Conservation (phyloP, 2,329 filamentous ascomycete genomes). For the Atkinsonella texensis region DNA sequence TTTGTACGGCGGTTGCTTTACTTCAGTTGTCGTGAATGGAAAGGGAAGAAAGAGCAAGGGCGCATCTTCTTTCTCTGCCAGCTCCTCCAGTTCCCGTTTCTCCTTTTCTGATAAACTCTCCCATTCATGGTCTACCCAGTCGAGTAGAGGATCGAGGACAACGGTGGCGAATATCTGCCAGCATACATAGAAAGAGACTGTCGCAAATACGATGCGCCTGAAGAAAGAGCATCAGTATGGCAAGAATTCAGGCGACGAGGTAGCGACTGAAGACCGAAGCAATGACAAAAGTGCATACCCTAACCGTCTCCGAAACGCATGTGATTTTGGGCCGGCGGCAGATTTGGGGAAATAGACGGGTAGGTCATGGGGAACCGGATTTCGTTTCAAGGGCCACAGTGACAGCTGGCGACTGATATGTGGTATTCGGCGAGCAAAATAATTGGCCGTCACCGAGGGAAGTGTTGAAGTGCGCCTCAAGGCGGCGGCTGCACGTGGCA, state of each 20-base stretch:
- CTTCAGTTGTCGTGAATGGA: slow-evolving; percentile 41
- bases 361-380: slow-evolving; percentile 10
- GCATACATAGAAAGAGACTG: slow-evolving; percentile 23
- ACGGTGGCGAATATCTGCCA: slow-evolving; percentile 31
- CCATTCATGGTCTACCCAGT: slow-evolving; percentile 30
- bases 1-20: slow-evolving; percentile 38
- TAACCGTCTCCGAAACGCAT: slow-evolving; percentile 4
- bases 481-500: slow-evolving; percentile 12
- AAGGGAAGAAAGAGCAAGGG: slow-evolving; percentile 47
- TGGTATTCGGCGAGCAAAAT: slow-evolving; percentile 6
- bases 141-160: slow-evolving; percentile 34
- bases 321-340: background rate
- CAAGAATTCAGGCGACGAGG: background rate
- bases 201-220: slow-evolving; percentile 20
- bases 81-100: slow-evolving; percentile 26
- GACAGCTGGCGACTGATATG: slow-evolving; percentile 17
- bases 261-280: background rate
- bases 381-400: slow-evolving; percentile 21
- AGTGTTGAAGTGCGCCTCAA: slow-evolving; percentile 11
- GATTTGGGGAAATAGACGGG: slow-evolving; percentile 22
- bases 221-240: background rate
- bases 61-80: slow-evolving; percentile 31
- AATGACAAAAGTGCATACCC: slow-evolving; percentile 1
- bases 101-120: slow-evolving; percentile 31
- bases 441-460: slow-evolving; percentile 11